Base-by-base conservation (phyloP, 208 protist genomes). In the Acanthamoeba triangularis region DNA sequence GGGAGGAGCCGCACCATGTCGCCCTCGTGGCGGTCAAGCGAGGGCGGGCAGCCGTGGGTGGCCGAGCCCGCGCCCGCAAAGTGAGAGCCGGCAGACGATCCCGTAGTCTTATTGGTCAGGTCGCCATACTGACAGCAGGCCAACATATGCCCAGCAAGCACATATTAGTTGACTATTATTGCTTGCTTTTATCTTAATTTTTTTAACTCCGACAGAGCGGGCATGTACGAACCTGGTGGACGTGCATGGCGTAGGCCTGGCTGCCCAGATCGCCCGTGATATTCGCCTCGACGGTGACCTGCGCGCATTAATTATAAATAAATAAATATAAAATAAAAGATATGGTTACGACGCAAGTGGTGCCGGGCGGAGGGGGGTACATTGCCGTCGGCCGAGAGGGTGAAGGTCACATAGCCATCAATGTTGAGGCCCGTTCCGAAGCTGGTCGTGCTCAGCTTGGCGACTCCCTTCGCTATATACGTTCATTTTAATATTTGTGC, bases 1-100 rank as follows among this genome's bases (percentile, higher is more conserved):
- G 25, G 47, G 30, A 16, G n/a, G 13, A 52, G 7, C 20, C 78
- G 37, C 16, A 87, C 78, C 78, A 87, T 87, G 78, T 87, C 78
- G 25, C 78, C 78, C 49, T 87, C 78, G 78, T 87, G 78, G 37
- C 78, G 78, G 0, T 87, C 30, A 47, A 7, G 25, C 25, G 37
- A n/a, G 28, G 78, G 16, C 18, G 78, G 78, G n/a, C 78, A 87
- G 78, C 44, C 44, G 47, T 87, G 78, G 20, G 35, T 59, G 44
- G 78, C 37, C 78, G 78, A 87, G 49, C 78, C 78, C 20, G 18
- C 25, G n/a, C 78, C 78, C 18, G 56, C 47, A 35, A 37, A 87
- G 47, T 87, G 78, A 2, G 28, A 35, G 47, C 78, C 78, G 23
- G 49, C 78, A 14, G 28, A 35, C 20, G 23, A 30, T 44, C 78